Evolutionary conservation across 495 filamentous ascomycete species (phyloP).

Genomic region (Penicillium taxi): DNA sequence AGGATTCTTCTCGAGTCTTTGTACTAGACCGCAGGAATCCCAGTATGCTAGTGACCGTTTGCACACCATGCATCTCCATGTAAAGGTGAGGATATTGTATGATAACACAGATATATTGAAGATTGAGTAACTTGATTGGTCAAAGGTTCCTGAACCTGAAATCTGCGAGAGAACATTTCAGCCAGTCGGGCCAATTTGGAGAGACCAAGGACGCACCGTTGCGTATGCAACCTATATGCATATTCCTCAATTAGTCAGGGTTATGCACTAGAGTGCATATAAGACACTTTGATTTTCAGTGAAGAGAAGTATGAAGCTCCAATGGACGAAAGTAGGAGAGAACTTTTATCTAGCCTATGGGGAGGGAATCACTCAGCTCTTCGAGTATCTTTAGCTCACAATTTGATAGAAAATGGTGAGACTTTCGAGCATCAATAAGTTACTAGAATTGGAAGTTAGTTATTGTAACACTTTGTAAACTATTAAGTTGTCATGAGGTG

Average conservation of each 20-base stretch:
- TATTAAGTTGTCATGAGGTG: too few species aligned
- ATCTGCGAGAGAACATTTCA: conserved; percentile 88
- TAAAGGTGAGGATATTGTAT: conserved; percentile 96
- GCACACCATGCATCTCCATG: conserved; percentile 94
- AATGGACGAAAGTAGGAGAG: too few species aligned
- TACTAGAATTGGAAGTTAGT: too few species aligned
- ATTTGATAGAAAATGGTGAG: too few species aligned
- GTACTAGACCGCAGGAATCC: conserved; percentile 87
- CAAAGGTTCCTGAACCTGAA: conserved; percentile 92
- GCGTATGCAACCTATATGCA: conserved; percentile 99
- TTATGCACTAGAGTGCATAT: conserved; percentile 10
- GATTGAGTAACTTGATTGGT: conserved; percentile 94
- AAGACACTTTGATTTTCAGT: too few species aligned
- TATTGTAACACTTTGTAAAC: too few species aligned
- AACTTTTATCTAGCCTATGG: too few species aligned
- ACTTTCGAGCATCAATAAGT: too few species aligned
- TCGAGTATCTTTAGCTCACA: too few species aligned
- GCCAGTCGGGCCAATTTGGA: conserved; percentile 93
- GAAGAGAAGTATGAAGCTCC: too few species aligned
- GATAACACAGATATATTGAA: conserved; percentile 82
- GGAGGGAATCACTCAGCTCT: too few species aligned
- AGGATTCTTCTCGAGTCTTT: conserved; percentile 90
- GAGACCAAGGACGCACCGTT: conserved; percentile 78
- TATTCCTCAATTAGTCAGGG: conserved; percentile 41
- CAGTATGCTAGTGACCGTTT: conserved; percentile 84